These are phyloP conservation scores for Psilocybe azurescens DNA, from an alignment of 768 basidiomycete genomes.

Conservation along the genomic window DNA sequence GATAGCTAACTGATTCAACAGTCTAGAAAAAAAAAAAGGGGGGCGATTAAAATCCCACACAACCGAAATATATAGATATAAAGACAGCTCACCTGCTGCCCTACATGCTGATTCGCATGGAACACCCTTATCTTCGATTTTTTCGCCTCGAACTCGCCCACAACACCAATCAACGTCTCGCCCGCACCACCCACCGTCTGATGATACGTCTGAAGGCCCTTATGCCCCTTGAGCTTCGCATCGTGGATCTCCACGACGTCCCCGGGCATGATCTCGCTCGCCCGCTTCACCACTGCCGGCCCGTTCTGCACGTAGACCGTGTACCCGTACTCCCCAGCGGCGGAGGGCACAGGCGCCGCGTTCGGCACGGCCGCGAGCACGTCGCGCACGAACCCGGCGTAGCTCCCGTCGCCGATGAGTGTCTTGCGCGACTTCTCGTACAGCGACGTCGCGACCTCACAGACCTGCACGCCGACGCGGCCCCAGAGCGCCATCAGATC, in stretches of 20 bases:
- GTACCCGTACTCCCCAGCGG: conserved; percentile 65
- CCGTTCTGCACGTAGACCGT: conserved; percentile 78
- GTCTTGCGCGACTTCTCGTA: conserved; percentile 78
- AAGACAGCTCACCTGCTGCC: conserved; percentile 68
- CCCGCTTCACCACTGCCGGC: conserved; percentile 67
- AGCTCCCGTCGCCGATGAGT: conserved; percentile 86
- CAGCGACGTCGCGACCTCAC: conserved; percentile 69
- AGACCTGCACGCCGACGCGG: conserved; percentile 76
- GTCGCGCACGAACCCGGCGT: conserved; percentile 75
- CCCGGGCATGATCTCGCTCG: conserved; percentile 85
- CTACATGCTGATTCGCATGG: conserved; percentile 88
- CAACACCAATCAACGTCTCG: conserved; percentile 72
- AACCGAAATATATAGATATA: conserved; percentile 8
- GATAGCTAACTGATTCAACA: conserved; percentile 84
- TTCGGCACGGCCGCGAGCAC: conserved; percentile 72
- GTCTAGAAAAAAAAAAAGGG: conserved; percentile 33
- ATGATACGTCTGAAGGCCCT: conserved; percentile 77
- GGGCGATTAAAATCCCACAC: too few relatives aligned
- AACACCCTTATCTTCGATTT: conserved; percentile 86
- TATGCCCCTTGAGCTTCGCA: conserved; percentile 78
- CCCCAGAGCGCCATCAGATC: conserved; percentile 75
- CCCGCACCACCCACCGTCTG: conserved; percentile 52
- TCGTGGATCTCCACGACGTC: conserved; percentile 80
- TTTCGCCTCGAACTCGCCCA: conserved; percentile 84
- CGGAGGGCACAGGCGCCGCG: conserved; percentile 45